phyloP scores from a whole-genome alignment of 2,329 filamentous ascomycete genomes.

The Sordariomycetes sp. region DNA sequence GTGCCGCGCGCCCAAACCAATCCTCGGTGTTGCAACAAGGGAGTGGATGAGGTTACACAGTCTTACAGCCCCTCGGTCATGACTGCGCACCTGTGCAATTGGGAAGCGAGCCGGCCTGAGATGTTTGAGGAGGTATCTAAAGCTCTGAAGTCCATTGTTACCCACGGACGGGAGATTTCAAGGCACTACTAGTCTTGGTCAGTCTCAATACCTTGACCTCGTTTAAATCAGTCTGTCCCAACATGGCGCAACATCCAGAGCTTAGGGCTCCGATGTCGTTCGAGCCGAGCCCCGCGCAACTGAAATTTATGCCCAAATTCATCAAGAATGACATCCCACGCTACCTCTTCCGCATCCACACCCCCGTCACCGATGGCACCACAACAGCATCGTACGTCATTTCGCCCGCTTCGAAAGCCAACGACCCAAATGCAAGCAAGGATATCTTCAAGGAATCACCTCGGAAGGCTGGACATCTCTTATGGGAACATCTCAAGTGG shows the following conservation, averaged over 20 bases:
- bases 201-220: too few relatives aligned
- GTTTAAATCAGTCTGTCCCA: too few relatives aligned
- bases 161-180: too few relatives aligned
- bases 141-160: too few relatives aligned
- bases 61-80: too few relatives aligned
- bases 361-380: background rate
- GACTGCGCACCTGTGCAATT: too few relatives aligned
- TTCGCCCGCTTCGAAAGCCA: background rate
- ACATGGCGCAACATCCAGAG: background rate
- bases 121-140: too few relatives aligned
- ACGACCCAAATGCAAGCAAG: background rate
- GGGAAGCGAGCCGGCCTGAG: too few relatives aligned
- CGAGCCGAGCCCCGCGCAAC: background rate
- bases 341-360: slow-evolving; percentile 1
- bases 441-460: background rate
- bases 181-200: too few relatives aligned
- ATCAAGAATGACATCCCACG: background rate
- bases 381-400: background rate
- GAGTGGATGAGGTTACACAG: too few relatives aligned
- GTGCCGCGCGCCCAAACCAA: too few relatives aligned
- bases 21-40: too few relatives aligned
- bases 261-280: background rate
- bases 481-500: background rate
- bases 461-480: background rate
- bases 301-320: background rate